Evolutionary conservation across 257 asterid genomes (phyloP).

Genomic region (Pogostemon cablin): DNA sequence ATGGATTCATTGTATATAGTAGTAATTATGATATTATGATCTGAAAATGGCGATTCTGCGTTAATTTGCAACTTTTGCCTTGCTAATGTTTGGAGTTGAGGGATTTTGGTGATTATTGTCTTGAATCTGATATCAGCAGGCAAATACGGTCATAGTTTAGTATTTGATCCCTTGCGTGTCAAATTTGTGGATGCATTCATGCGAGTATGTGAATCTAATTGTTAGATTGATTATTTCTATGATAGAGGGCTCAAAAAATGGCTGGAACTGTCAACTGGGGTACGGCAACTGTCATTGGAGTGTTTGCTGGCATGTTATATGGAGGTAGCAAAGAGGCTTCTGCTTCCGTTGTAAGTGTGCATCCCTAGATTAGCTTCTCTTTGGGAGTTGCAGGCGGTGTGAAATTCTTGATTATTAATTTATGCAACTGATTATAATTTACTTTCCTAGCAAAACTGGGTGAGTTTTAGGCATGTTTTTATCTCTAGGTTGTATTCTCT

Average conservation of each 20-base stretch:
- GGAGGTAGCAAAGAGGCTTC: conserved; percentile 99
- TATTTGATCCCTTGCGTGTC: not conserved
- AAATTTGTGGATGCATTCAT: conserved; percentile 16
- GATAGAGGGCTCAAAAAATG: conserved; percentile 52
- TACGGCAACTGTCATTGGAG: conserved; percentile 80
- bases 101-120: not conserved
- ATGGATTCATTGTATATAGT: not conserved
- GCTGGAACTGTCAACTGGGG: conserved; percentile 93
- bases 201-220: conserved; percentile 13
- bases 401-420: not conserved
- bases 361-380: conserved; percentile 1
- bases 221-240: conserved; percentile 18
- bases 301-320: conserved; percentile 90
- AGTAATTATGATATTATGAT: not conserved
- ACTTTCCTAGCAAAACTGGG: not conserved
- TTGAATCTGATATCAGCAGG: not conserved
- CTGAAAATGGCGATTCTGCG: not conserved
- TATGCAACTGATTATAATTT: conserved; percentile 12
- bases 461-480: not conserved
- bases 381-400: not conserved
- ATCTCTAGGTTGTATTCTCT: not conserved
- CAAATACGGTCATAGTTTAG: not conserved
- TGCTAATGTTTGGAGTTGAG: not conserved
- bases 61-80: not conserved
- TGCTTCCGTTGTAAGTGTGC: conserved; percentile 87